Evolutionary conservation across 31 red algal genomes (phyloP).

Genomic region (Odonthalia washingtoniensis): DNA sequence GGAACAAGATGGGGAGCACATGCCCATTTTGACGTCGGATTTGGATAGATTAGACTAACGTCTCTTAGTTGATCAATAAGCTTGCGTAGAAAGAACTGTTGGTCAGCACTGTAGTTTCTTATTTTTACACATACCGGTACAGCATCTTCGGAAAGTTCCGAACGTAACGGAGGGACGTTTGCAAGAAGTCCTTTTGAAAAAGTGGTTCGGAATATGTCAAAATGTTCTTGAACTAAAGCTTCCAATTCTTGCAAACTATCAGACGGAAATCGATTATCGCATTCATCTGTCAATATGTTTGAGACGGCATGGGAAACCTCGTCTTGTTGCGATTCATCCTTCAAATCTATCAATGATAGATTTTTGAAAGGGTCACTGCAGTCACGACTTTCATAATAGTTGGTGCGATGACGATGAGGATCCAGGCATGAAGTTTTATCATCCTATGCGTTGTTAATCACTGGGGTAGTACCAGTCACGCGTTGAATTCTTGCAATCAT

Average conservation of each 20-base stretch:
- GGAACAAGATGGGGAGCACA: slow-evolving; percentile 3
- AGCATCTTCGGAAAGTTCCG: not conserved
- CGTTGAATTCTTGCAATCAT: slow-evolving; percentile 35
- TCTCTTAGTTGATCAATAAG: not conserved
- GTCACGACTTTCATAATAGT: no score
- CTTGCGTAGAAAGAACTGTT: not conserved
- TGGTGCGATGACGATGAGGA: not conserved
- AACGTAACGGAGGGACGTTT: not conserved
- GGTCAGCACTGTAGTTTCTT: not conserved
- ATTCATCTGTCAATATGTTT: not conserved
- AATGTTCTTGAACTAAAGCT: not conserved
- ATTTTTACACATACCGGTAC: not conserved
- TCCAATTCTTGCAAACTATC: not conserved
- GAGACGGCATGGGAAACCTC: not conserved
- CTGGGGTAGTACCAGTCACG: not conserved
- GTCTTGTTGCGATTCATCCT: not conserved
- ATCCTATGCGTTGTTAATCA: not conserved
- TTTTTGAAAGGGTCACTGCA: not conserved
- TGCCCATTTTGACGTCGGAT: slow-evolving; percentile 31
- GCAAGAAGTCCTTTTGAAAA: not conserved
- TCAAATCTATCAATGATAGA: not conserved
- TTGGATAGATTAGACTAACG: slow-evolving; percentile 7
- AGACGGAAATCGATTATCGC: not conserved
- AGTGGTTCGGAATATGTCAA: slow-evolving; percentile 8
- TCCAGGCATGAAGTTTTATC: not conserved